Base-by-base conservation (phyloP, 148 eudicot genomes). In the Cornus florida region DNA sequence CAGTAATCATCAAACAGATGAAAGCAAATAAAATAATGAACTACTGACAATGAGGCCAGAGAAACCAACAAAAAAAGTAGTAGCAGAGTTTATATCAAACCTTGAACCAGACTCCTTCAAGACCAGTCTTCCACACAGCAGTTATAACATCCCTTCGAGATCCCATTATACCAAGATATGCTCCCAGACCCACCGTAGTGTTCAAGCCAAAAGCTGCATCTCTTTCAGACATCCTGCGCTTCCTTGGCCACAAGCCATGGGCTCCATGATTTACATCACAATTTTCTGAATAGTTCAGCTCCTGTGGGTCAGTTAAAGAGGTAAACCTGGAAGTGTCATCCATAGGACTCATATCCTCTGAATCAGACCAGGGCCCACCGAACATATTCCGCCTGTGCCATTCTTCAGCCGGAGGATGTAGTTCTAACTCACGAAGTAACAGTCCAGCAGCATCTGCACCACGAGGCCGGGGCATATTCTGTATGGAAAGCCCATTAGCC, bases 381-480 rank as follows among this genome's bases (percentile, higher is more conserved):
- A 89, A 93, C 97, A 93, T 93, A 77, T 93, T 93, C 35, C 95
- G 83, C 79, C 96, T 86, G 85, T 96, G 99, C 99, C 99, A 96
- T 87, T 96, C 99, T 88, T 96, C 99, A 73, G 99, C 98, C 43
- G 99, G 98, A 65, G 99, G 99, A 82, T 96, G 99, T 83, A 96
- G 98, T 82, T 96, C 99, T 75, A 96, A 85, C 86, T 96, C 99
- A 20, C 99, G 92, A 64, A 96, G 91, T 75, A 96, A 86, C 74
- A 96, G 80, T 33, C 98, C 99, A 74, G 99, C 99, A 72, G 98
- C 98, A 76, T 96, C 99, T n/a, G 99, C 99, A 80, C 99, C 99
- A 81, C 95, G 90, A 79, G 99, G 99, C 79, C 99, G 88, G 41
- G 99, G 99, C 98, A 96, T 96, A 89, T 93, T 90, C 99, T 96